These are phyloP conservation scores for Sclerotinia subarctica DNA, from an alignment of 2,329 filamentous ascomycete genomes.

Conservation along the genomic window DNA sequence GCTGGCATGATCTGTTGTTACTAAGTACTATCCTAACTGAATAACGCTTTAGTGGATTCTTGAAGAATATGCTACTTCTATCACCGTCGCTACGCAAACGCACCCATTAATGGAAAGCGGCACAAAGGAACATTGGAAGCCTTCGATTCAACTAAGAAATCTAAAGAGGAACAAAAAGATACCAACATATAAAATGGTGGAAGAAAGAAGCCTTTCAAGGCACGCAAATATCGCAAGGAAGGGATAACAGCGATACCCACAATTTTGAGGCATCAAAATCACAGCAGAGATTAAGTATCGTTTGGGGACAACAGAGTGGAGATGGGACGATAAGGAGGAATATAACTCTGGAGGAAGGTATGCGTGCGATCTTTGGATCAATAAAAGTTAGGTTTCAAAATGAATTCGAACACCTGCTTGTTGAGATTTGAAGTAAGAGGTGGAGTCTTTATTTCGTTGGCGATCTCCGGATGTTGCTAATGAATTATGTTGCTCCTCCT, in stretches of 20 bases:
- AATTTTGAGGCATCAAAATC: neutral
- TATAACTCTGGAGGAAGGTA: neutral
- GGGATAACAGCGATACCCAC: neutral
- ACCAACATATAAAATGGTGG: neutral
- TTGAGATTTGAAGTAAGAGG: neutral
- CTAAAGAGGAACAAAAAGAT: accelerated
- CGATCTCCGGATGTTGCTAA: neutral
- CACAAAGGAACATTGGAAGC: neutral
- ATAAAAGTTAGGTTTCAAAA: neutral
- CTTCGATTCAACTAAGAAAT: neutral
- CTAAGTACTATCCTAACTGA: neutral
- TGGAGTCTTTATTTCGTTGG: neutral
- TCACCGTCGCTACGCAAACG: no score
- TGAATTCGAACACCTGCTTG: neutral
- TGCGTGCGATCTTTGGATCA: neutral
- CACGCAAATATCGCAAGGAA: neutral
- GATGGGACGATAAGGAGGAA: accelerated
- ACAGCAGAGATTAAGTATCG: neutral
- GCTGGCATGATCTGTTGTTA: neutral
- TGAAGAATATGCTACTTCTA: no score
- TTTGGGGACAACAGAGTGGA: no score
- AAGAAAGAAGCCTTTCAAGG: neutral
- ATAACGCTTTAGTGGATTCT: no score
- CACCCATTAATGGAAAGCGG: neutral
- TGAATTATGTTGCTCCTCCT: accelerated